Evolutionary conservation across 306 rosid species (phyloP), one percentile per base, ranked within the genome.

Genomic region (Mucuna pruriens): DNA sequence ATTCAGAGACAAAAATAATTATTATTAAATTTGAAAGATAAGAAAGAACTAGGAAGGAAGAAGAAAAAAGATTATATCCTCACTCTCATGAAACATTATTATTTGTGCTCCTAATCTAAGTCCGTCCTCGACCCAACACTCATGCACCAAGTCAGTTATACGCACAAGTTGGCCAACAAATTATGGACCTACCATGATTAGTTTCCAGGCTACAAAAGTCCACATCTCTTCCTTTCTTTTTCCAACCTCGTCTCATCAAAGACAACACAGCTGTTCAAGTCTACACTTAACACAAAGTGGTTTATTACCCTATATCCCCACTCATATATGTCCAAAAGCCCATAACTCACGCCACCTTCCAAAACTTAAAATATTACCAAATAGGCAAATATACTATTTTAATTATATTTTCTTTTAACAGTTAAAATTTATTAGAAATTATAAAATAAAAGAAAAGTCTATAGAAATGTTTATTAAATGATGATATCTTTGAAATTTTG

Each of bases 81-180:
- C 31, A 29, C 3, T 38, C 8, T 38, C 9, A 38, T 38, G 22
- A 17, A 54, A 51, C 11, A 19, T 51, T 33, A 19, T 17, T 2
- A 57, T 57, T 36, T 11, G 6, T n/a, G 26, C 0, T 74, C 16
- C 16, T 6, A 11, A 20, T 22, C 62, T 3, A 23, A 22, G 15
- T 1, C 7, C 4, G 2, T 0, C 3, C 10, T 48, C 33, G 33
- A 31, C 4, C 34, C 61, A 16, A 11, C 26, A 22, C 23, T 22
- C 6, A 42, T 42, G 48, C 70, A n/a, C 46, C 19, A 0, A 73
- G 38, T 38, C 51, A 60, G 39, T 31, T 57, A 61, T 42, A 0
- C 25, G 11, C 80, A 49, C 77, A 80, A 75, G 89, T 86, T 71
- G 87, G 81, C 65, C 80, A 80, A 71, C 89, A 51, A 64, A 83